phyloP scores from a whole-genome alignment of 768 basidiomycete species.

The Serendipita indica region DNA sequence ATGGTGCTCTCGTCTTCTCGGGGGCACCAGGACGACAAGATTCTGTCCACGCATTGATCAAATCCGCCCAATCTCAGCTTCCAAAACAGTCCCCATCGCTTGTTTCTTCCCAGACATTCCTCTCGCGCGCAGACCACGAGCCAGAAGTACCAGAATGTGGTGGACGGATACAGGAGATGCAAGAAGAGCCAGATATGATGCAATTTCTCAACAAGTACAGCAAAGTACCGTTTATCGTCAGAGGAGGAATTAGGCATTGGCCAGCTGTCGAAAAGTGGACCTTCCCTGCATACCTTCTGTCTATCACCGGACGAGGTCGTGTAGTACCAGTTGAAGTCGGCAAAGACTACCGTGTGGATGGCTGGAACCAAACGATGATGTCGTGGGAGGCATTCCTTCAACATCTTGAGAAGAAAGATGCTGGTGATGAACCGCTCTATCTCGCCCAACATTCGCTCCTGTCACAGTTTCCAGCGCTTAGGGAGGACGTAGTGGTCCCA shows the following conservation, averaged over 20 bases:
- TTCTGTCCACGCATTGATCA: conserved; percentile 39
- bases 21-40: conserved; percentile 59
- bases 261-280: conserved; percentile 66
- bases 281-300: conserved; percentile 50
- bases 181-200: conserved; percentile 40
- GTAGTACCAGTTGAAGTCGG: conserved; percentile 87
- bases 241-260: conserved; percentile 51
- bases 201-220: conserved; percentile 34
- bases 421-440: conserved; percentile 32
- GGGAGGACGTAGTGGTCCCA: conserved; percentile 64
- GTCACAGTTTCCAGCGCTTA: conserved; percentile 65
- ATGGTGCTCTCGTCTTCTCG: conserved; percentile 70
- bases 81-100: conserved; percentile 9
- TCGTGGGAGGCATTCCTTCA: conserved; percentile 62
- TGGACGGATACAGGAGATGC: conserved; percentile 28
- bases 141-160: conserved; percentile 20
- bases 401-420: conserved; percentile 22
- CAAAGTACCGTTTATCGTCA: conserved; percentile 57
- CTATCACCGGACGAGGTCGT: conserved; percentile 61
- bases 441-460: conserved; percentile 86
- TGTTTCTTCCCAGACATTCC: too few relatives aligned
- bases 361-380: conserved; percentile 74
- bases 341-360: conserved; percentile 56
- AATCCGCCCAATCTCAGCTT: conserved; percentile 34
- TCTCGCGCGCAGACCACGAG: too few relatives aligned